Percentiles rank a stretch among this genome's conserved stretches.
Conservation (phyloP, 2,329 filamentous ascomycete species). For the Fusarium buxicola region DNA sequence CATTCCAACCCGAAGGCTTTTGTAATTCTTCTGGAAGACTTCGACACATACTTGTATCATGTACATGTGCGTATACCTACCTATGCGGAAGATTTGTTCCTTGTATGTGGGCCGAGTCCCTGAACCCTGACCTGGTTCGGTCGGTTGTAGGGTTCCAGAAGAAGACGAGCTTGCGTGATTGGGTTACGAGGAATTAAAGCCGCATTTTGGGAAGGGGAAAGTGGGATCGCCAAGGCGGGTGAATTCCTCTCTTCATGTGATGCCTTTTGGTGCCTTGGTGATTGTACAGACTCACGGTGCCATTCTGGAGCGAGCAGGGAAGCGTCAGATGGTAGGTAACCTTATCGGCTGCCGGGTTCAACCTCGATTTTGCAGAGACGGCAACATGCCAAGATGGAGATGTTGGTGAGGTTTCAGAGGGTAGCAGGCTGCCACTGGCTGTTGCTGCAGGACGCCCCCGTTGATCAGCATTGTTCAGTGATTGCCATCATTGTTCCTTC, state of each 20-base stretch:
- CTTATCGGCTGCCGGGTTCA: background rate
- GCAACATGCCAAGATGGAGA: slow-evolving; percentile 34
- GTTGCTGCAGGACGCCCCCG: slow-evolving; percentile 7
- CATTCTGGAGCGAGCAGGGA: background rate
- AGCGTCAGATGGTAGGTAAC: background rate
- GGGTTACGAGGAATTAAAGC: slow-evolving; percentile 11
- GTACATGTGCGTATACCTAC: no score
- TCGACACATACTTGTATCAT: no score
- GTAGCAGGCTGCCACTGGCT: slow-evolving; percentile 3
- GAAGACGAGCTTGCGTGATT: background rate
- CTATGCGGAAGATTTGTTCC: no score
- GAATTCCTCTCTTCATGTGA: background rate
- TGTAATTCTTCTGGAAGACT: no score
- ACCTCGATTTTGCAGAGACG: background rate
- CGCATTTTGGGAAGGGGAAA: slow-evolving; percentile 17
- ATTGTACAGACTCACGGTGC: background rate
- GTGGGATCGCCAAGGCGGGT: slow-evolving; percentile 13
- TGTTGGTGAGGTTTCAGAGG: slow-evolving; percentile 31
- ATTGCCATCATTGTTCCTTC: slow-evolving; percentile 4
- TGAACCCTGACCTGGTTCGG: no score
- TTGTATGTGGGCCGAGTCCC: no score
- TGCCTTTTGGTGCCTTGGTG: background rate
- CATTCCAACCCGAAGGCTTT: no score
- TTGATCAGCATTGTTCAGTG: slow-evolving; percentile 20
- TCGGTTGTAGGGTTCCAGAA: background rate